Evolutionary conservation across 2,329 filamentous ascomycete genomes (phyloP), one percentile per base, ranked within the genome.

Genomic region (Phoma herbarum): DNA sequence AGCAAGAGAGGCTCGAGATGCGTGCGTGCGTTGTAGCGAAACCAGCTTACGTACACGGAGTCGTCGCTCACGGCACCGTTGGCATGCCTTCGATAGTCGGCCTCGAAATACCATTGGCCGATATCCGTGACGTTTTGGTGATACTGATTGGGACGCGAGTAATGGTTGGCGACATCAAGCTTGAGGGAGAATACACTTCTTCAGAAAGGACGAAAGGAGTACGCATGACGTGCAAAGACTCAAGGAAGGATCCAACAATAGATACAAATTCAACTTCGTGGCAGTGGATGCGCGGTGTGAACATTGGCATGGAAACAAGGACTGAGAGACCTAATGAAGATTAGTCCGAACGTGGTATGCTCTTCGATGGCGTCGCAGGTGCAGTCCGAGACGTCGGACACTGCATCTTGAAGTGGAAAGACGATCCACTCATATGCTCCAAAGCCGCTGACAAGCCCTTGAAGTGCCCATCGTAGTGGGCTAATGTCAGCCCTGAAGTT

Each of bases 11-110:
- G 11, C 14, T 11, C 11, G 10, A 14, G 22, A 16, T 4, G 10
- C 39, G 9, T 16, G 1, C 16, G 39, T 42, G 11, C 23, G 4
- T 4, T 23, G n/a, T 20, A n/a, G 31, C 6, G 29, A 5, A 39
- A 10, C 2, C 33, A 22, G 28, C 18, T 12, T 22, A 43, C 54
- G 41, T 63, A 68, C 67, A 14, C 62, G 57, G 11, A 67, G 58
- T 45, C 47, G 67, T 29, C 63, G 43, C 7, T 66, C 60, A 46
- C 67, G 54, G 52, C 67, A 69, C 41, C 67, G 48, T 46, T 64
- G 56, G 33, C 65, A 68, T 26, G 63, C 64, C 42, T 63, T 68
- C 16, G 65, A 66, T 9, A 60, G 64, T 43, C 57, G 60, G n/a
- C 67, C 67, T 18, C 64, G 59, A 48, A 57, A 59, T 37, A 64